Evolutionary conservation across 2,329 filamentous ascomycete species (phyloP).

Genomic region (Exophiala bonariae): DNA sequence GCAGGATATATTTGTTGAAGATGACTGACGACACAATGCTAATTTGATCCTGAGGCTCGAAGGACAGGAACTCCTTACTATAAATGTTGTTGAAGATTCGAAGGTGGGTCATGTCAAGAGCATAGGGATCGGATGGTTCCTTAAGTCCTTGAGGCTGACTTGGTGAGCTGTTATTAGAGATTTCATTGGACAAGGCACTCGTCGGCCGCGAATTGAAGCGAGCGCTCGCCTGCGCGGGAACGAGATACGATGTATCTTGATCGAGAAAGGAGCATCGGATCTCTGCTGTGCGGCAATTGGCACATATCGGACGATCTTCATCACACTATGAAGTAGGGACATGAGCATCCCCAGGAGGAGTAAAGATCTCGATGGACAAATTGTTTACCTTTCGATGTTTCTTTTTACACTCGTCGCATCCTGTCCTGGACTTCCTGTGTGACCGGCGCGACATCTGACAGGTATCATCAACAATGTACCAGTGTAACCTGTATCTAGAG

Average conservation of each 20-base stretch:
- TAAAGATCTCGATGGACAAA: conserved; percentile 15
- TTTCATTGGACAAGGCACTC: background rate
- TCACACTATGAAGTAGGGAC: conserved; percentile 35
- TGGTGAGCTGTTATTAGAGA: background rate
- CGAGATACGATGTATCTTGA: conserved; percentile 2
- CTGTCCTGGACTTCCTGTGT: conserved; percentile 40
- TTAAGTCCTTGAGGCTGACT: background rate
- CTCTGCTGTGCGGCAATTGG: conserved; percentile 32
- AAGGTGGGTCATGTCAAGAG: conserved; percentile 34
- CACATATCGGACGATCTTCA: conserved; percentile 34
- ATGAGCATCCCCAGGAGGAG: no score
- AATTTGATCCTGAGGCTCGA: conserved; percentile 28
- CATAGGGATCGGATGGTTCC: conserved; percentile 1
- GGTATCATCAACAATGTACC: no score
- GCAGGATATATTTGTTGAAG: conserved; percentile 34
- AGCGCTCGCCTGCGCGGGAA: background rate
- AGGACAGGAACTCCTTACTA: conserved; percentile 12
- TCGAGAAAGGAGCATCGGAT: conserved; percentile 20
- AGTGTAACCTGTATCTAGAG: no score
- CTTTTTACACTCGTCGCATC: conserved; percentile 42
- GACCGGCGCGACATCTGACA: conserved; percentile 28
- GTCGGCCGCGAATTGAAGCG: background rate
- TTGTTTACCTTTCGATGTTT: conserved; percentile 40
- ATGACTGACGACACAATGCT: conserved; percentile 2
- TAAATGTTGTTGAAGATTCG: conserved; percentile 32